Percentiles rank a stretch among this genome's conserved stretches.
These are phyloP conservation scores for Spathaspora hagerdaliae DNA, from an alignment of 805 yeast species.

Conservation along the genomic window DNA sequence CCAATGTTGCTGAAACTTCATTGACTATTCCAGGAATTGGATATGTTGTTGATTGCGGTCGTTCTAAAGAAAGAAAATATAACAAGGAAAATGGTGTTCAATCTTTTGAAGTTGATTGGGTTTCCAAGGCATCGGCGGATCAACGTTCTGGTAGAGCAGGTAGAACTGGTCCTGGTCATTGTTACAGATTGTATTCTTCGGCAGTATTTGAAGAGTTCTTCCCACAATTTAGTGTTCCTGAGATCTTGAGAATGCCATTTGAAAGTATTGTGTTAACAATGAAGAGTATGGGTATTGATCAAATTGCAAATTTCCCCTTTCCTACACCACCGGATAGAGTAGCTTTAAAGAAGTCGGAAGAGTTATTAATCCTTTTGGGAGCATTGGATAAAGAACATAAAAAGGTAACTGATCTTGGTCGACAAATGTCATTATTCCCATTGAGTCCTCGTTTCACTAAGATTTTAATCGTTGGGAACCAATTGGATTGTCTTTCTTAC, in stretches of 20 bases:
- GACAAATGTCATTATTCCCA: constrained; percentile 86
- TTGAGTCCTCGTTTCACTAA: constrained; percentile 90
- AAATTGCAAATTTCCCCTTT: constrained; percentile 87
- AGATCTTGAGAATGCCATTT: constrained; percentile 90
- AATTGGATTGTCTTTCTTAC: constrained; percentile 78
- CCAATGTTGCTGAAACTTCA: constrained; percentile 97
- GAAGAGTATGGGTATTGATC: constrained; percentile 97
- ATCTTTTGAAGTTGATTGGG: constrained; percentile 87
- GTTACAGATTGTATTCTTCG: constrained; percentile 87
- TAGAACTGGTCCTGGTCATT: constrained; percentile 98
- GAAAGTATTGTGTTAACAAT: constrained; percentile 93
- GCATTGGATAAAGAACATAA: constrained; percentile 59
- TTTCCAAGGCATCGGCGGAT: constrained; percentile 91
- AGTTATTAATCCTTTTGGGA: constrained; percentile 65
- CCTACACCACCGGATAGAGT: constrained; percentile 83
- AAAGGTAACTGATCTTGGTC: constrained; percentile 72
- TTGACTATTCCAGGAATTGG: constrained; percentile 93
- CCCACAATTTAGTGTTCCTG: constrained; percentile 79
- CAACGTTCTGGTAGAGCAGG: constrained; percentile 98
- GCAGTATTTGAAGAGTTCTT: constrained; percentile 90
- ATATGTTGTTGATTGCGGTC: constrained; percentile 93
- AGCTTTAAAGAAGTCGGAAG: constrained; percentile 62
- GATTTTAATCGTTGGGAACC: constrained; percentile 84
- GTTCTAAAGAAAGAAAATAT: constrained; percentile 82
- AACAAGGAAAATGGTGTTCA: constrained; percentile 87